These are phyloP conservation scores for Corymbia citriodora DNA, from an alignment of 441 rosid genomes.

Conservation along the genomic window DNA sequence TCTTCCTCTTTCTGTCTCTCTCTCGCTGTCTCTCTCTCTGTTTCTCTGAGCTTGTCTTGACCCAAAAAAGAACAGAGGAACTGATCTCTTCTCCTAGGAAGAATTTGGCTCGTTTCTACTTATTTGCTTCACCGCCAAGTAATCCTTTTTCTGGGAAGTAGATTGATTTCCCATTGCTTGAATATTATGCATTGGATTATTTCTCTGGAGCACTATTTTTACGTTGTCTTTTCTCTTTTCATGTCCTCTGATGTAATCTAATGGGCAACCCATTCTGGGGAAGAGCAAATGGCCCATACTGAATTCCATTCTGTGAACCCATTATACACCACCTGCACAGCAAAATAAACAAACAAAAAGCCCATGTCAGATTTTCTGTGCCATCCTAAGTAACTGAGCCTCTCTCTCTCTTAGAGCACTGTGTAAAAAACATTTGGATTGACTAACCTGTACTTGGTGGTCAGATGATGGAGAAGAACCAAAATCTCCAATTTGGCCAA, in stretches of 20 bases:
- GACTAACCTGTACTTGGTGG: conserved; percentile 92
- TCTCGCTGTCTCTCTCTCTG: not conserved
- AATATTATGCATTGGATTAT: not conserved
- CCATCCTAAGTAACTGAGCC: not conserved
- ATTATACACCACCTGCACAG: conserved; percentile 62
- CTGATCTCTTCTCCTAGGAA: not conserved
- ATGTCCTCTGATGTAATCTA: conserved; percentile 40
- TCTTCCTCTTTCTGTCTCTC: not conserved
- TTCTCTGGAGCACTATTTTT: not conserved
- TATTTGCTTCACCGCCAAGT: not conserved
- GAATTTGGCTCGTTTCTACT: not conserved
- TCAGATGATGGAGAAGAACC: conserved; percentile 81
- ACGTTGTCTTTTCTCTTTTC: not conserved
- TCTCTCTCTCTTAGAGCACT: not conserved
- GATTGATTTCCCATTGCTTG: not conserved
- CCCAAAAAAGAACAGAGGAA: not conserved
- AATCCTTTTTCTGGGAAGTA: not conserved
- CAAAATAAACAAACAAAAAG: not conserved
- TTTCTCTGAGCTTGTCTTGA: not conserved
- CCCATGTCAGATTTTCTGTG: conserved; percentile 14
- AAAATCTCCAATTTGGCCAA: conserved; percentile 83
- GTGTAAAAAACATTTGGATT: not conserved
- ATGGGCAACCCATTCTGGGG: conserved; percentile 94
- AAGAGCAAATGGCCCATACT: conserved; percentile 96
- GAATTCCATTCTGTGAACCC: conserved; percentile 68